Base-by-base conservation (phyloP, 192 early-diverging fungal species). In the Diversispora eburnea region DNA sequence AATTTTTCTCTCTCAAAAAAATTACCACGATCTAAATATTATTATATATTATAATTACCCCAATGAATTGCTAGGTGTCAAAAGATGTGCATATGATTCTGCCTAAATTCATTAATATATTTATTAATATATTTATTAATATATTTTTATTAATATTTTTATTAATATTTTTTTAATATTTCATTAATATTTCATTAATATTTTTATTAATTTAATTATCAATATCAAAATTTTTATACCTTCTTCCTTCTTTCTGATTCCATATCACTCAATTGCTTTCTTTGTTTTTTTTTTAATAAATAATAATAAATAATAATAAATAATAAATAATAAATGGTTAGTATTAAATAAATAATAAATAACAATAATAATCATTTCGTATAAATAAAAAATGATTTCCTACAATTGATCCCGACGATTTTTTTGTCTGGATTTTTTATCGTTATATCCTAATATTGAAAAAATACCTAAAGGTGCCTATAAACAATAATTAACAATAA, bases 71-170 rank as follows among this genome's bases (percentile, higher is more conserved):
- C 79, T 78, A n/a, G 85, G 78, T 1, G 70, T 77, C n/a, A 88
- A 74, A 13, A 88, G 80, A 58, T 84, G 75, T 8, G 80, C 86
- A 73, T 81, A 88, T 10, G 86, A 86, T 8, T 82, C 77, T 3
- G 80, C 82, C 43, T 76, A 61, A 48, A 20, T 54, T 41, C 4
- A 45, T 15, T 13, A 64, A 6, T 64, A 13, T 54, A 54, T 33
- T 33, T 2, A 54, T 12, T 2, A 49, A 49, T 1, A 49, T 49
- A 49, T 49, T 52, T 52, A 15, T 52, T 52, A 52, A 8, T 52
- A 52, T 15, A 52, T 3, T 3, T 15, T 10, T 15, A 54, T 17
- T 17, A 13, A 52, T 49, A 54, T 17, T 17, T 13, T 54, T 10
- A 10, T 13, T 13, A 49, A 49, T 54, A 54, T 54, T 54, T 52